Percentiles rank a stretch among this genome's conserved stretches.
phyloP scores from a whole-genome alignment of 1,284 basidiomycete species.

The Puccinia coronata region DNA sequence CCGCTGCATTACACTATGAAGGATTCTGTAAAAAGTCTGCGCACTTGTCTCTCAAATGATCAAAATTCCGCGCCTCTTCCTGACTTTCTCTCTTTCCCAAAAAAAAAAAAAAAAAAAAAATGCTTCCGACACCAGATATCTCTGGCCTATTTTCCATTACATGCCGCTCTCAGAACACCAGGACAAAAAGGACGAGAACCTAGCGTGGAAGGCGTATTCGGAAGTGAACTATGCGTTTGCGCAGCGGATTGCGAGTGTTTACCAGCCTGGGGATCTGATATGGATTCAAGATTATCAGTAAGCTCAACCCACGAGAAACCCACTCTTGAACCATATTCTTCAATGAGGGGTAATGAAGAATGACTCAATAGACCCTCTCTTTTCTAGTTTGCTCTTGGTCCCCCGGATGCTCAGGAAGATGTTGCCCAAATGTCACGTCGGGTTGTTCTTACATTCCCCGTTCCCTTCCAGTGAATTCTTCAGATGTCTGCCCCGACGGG shows the following conservation, averaged over 20 bases:
- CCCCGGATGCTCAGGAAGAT: slow-evolving; percentile 79
- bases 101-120: no score
- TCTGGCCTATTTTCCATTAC: slow-evolving; percentile 99
- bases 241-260: slow-evolving; percentile 71
- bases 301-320: no score
- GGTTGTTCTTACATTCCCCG: slow-evolving; percentile 93
- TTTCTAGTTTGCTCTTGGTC: slow-evolving; percentile 70
- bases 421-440: slow-evolving; percentile 74
- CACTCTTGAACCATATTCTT: no score
- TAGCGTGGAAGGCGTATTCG: slow-evolving; percentile 79
- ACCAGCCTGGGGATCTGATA: slow-evolving; percentile 79
- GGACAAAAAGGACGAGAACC: slow-evolving; percentile 72
- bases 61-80: background rate
- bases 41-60: no score
- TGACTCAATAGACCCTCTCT: background rate
- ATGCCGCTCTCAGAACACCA: slow-evolving; percentile 64
- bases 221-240: slow-evolving; percentile 86
- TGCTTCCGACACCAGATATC: no score
- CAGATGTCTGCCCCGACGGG: slow-evolving; percentile 82
- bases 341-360: background rate
- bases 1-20: slow-evolving; percentile 84
- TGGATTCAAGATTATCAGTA: slow-evolving; percentile 68
- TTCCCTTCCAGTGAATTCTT: slow-evolving; percentile 97
- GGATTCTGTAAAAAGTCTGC: slow-evolving; percentile 96
- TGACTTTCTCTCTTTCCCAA: slow-evolving; percentile 9